These are phyloP conservation scores for Blakeslea trispora DNA, from an alignment of 371 early-diverging fungal genomes.

Conservation along the genomic window DNA sequence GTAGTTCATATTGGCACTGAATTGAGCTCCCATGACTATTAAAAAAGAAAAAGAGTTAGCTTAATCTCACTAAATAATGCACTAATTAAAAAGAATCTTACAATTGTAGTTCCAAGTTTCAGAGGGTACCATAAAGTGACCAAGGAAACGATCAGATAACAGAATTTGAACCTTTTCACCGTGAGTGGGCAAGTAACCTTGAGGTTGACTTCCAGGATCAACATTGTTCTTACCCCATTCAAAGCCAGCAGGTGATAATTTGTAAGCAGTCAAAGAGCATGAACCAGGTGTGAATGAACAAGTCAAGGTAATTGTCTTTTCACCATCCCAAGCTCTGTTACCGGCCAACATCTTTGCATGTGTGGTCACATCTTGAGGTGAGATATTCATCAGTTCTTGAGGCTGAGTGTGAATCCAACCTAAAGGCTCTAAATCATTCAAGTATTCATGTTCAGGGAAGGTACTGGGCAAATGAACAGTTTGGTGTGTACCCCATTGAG, in stretches of 20 bases:
- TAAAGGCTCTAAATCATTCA: constrained; percentile 92
- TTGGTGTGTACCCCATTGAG: constrained; percentile 97
- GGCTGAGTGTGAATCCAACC: constrained; percentile 99
- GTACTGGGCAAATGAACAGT: constrained; percentile 88
- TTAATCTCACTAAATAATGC: background rate
- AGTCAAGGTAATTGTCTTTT: constrained; percentile 87
- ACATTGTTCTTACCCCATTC: constrained; percentile 93
- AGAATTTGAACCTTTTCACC: constrained; percentile 96
- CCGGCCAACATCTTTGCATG: constrained; percentile 89
- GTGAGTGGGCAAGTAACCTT: constrained; percentile 85
- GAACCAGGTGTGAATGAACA: constrained; percentile 98
- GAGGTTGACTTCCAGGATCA: constrained; percentile 78
- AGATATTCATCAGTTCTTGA: constrained; percentile 87
- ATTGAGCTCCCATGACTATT: constrained; percentile 84
- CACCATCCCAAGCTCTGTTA: constrained; percentile 94
- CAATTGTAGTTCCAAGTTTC: constrained; percentile 94
- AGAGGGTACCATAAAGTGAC: constrained; percentile 97
- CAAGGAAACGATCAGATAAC: constrained; percentile 92
- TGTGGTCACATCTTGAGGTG: constrained; percentile 89
- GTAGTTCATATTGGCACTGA: constrained; percentile 91
- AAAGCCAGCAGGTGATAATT: constrained; percentile 91
- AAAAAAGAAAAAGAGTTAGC: background rate
- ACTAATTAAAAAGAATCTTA: constrained; percentile 15
- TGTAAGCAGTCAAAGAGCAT: constrained; percentile 94
- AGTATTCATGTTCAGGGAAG: constrained; percentile 89